These are phyloP conservation scores for Silene coronaria DNA, from an alignment of 179 eudicot genomes.

Conservation along the genomic window DNA sequence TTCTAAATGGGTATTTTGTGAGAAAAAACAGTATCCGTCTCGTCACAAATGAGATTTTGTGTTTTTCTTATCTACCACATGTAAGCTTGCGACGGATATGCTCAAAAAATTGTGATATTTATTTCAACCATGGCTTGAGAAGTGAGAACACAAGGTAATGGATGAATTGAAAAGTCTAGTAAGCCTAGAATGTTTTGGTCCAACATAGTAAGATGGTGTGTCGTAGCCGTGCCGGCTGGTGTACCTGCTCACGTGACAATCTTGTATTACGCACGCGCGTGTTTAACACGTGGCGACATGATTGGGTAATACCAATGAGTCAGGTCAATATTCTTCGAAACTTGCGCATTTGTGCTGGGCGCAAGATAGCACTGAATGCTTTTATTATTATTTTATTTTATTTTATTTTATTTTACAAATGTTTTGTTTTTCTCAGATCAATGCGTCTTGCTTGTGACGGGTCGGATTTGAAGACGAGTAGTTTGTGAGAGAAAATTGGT, in stretches of 20 bases:
- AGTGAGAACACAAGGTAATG: background rate
- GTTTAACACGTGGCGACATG: background rate
- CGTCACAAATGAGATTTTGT: too few relatives aligned
- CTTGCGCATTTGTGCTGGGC: background rate
- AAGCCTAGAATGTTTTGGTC: background rate
- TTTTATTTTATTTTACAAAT: background rate
- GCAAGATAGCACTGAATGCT: slow-evolving; percentile 10
- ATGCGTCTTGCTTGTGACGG: too few relatives aligned
- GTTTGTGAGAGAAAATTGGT: too few relatives aligned
- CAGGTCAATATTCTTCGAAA: background rate
- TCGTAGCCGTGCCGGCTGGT: slow-evolving; percentile 26
- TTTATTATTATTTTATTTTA: too few relatives aligned
- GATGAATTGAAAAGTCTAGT: background rate
- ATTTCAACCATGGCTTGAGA: too few relatives aligned
- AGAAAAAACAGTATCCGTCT: too few relatives aligned
- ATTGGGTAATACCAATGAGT: background rate
- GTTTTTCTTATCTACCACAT: too few relatives aligned
- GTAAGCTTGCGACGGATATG: too few relatives aligned
- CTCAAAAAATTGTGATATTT: too few relatives aligned
- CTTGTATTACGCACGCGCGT: background rate
- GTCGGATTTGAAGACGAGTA: too few relatives aligned
- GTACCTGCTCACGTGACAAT: slow-evolving; percentile 22
- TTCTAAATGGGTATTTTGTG: too few relatives aligned
- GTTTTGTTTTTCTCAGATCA: background rate
- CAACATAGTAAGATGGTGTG: slow-evolving; percentile 16